Conservation (phyloP, 2,329 filamentous ascomycete genomes). For the Fusarium sp. region DNA sequence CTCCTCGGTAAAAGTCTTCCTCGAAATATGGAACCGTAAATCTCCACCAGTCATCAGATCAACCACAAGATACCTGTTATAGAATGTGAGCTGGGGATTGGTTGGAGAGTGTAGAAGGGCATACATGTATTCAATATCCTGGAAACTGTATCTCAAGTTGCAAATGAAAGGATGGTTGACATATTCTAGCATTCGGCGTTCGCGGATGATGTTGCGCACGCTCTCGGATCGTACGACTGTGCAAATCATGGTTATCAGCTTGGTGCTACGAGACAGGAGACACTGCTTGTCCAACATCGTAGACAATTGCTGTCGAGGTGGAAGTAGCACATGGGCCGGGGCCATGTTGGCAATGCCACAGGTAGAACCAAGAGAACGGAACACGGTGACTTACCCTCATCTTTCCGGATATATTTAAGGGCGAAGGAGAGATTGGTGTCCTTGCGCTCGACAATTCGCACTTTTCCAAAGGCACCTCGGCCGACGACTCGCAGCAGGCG, state of each 20-base stretch:
- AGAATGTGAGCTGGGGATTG: slow-evolving; percentile 31
- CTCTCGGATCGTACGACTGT: slow-evolving; percentile 96
- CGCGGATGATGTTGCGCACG: slow-evolving; percentile 96
- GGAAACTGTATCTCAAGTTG: slow-evolving; percentile 98
- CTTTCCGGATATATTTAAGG: slow-evolving; percentile 97
- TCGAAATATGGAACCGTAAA: slow-evolving; percentile 94
- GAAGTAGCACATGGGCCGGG: slow-evolving; percentile 13
- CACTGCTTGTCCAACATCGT: slow-evolving; percentile 8
- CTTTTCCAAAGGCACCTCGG: slow-evolving; percentile 98
- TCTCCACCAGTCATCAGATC: slow-evolving; percentile 99
- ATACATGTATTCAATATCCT: slow-evolving; percentile 98
- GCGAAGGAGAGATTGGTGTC: slow-evolving; percentile 95
- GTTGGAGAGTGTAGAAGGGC: slow-evolving; percentile 46
- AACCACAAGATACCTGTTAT: slow-evolving; percentile 88
- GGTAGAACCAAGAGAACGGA: not conserved
- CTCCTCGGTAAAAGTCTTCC: slow-evolving; percentile 98
- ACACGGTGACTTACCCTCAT: slow-evolving; percentile 78
- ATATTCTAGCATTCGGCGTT: slow-evolving; percentile 97
- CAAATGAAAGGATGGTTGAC: slow-evolving; percentile 98
- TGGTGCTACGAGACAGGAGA: slow-evolving; percentile 7
- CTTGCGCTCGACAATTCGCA: slow-evolving; percentile 97
- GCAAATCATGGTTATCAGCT: slow-evolving; percentile 39
- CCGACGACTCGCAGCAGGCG: slow-evolving; percentile 94
- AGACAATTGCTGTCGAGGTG: not conserved
- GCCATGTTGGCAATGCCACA: not conserved